Evolutionary conservation across 2,329 filamentous ascomycete genomes (phyloP).

Genomic region (Fusarium neocosmosporiellum): DNA sequence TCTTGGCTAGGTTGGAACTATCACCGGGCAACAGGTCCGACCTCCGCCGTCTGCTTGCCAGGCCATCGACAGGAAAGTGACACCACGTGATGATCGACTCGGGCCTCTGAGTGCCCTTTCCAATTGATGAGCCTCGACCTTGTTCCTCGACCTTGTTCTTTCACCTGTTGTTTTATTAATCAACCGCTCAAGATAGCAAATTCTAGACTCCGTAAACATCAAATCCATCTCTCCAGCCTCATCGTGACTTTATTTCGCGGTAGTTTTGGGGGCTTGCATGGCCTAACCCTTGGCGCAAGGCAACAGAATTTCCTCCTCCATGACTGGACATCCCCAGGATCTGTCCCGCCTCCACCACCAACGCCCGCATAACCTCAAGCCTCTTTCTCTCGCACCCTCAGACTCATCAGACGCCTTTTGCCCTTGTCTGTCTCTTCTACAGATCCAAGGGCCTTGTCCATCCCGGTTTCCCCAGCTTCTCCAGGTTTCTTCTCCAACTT

Average conservation of each 20-base stretch:
- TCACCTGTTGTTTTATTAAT: background rate
- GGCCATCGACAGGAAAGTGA: background rate
- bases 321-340: conserved; percentile 25
- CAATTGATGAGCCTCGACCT: background rate
- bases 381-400: background rate
- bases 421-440: background rate
- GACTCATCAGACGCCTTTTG: background rate
- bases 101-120: background rate
- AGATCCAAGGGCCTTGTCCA: background rate
- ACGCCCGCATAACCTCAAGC: background rate
- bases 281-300: conserved; percentile 28
- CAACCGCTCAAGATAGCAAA: background rate
- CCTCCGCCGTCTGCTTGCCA: background rate
- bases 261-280: conserved; percentile 10
- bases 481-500: conserved; percentile 23
- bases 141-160: background rate
- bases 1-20: background rate
- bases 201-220: background rate
- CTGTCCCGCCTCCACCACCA: conserved; percentile 31
- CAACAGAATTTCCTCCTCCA: conserved; percentile 33
- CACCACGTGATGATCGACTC: background rate
- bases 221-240: background rate
- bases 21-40: background rate
- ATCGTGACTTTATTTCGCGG: conserved; percentile 3
- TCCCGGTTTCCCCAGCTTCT: conserved; percentile 16